Percentiles rank a stretch among this genome's conserved stretches.
These are phyloP conservation scores for Epichloe gansuensis DNA, from an alignment of 2,329 filamentous ascomycete species.

Conservation along the genomic window DNA sequence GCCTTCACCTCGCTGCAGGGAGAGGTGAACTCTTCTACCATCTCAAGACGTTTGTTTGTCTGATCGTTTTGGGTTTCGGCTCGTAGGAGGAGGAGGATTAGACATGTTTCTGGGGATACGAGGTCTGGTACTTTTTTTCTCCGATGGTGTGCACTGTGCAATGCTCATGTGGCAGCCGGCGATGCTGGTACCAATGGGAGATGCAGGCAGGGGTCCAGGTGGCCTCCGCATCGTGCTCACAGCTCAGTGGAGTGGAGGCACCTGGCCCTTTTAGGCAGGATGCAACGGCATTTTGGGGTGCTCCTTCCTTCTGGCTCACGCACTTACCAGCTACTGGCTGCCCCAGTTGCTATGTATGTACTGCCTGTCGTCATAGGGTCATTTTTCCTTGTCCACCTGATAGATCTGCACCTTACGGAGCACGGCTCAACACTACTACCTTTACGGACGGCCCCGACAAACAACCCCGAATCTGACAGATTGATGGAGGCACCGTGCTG, in stretches of 20 bases:
- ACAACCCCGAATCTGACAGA: too few relatives aligned
- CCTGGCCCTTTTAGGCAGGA: background rate
- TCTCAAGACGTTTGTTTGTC: background rate
- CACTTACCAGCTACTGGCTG: background rate
- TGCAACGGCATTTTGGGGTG: background rate
- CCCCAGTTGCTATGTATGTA: too few relatives aligned
- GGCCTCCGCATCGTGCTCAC: background rate
- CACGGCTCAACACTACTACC: too few relatives aligned
- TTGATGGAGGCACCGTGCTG: too few relatives aligned
- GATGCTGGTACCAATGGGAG: background rate
- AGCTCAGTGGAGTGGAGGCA: background rate
- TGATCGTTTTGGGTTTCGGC: background rate
- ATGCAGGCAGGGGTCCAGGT: background rate
- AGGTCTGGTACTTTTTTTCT: background rate
- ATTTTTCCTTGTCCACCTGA: background rate
- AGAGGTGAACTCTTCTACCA: background rate
- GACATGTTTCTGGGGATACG: background rate
- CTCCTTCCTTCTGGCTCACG: background rate
- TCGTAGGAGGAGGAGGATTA: background rate
- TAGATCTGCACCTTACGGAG: background rate
- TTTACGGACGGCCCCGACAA: too few relatives aligned
- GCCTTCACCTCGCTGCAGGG: background rate
- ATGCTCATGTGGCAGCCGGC: background rate
- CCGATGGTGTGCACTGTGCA: background rate
- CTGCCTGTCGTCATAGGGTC: slow-evolving; percentile 2